phyloP scores from a whole-genome alignment of 257 asterid species.

The Solanum medicagineum region DNA sequence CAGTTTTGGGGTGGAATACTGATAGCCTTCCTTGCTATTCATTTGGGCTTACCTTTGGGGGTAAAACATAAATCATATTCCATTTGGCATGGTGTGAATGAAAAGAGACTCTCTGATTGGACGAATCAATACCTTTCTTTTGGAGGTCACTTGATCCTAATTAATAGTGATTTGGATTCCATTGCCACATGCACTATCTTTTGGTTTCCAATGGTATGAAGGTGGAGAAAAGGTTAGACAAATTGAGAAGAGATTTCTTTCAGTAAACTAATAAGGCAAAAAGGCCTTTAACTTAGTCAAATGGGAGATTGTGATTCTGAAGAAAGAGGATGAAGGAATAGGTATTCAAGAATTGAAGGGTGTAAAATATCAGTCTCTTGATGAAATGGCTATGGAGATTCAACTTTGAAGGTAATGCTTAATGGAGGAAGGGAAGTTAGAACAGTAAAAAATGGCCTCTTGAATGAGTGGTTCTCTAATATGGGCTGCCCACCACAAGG shows the following conservation, averaged over 20 bases:
- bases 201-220: not conserved
- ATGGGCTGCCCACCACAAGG: not conserved
- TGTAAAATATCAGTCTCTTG: not conserved
- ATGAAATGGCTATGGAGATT: not conserved
- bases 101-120: not conserved
- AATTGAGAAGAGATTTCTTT: not conserved
- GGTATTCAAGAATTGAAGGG: not conserved
- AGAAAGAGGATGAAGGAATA: not conserved
- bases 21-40: not conserved
- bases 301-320: not conserved
- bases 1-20: not conserved
- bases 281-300: not conserved
- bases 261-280: not conserved
- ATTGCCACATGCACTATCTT: not conserved
- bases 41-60: not conserved
- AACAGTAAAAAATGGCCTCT: not conserved
- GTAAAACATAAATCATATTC: not conserved
- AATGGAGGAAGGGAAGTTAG: not conserved
- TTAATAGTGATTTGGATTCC: not conserved
- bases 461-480: not conserved
- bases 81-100: not conserved
- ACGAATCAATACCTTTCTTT: not conserved
- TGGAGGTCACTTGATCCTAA: not conserved
- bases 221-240: not conserved
- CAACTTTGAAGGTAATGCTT: not conserved